Base-by-base conservation (phyloP, 495 filamentous ascomycete genomes). In the Cercophora newfieldiana region DNA sequence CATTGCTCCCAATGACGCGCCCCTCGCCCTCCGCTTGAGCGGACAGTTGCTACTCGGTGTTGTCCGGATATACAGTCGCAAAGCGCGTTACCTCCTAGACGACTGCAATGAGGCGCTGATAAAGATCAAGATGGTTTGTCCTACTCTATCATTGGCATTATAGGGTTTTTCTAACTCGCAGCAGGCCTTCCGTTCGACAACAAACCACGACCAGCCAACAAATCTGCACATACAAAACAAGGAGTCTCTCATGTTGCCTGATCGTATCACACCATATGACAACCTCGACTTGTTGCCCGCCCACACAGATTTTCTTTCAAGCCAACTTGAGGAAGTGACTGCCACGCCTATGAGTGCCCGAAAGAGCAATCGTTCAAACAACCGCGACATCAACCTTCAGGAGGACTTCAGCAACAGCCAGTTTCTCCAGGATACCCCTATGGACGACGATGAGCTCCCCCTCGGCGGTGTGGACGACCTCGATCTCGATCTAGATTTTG, bases 21-120 rank as follows among this genome's bases (percentile, higher is more conserved):
- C 95, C 29, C 93, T 98, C 88, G 94, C 95, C 55, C 79, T 99
- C 68, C 92, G 95, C 68, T 80, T 98, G 59, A 97, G 93, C 77
- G 95, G 94, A 61, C 94, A 97, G 79, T 85, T 99, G 63, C 81
- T 99, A 68, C 83, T 99, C 61, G 95, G 95, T 79, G 95, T 99
- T 44, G 96, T 97, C 66, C 86, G 95, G 68, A 99, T 99, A 61
- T 98, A 99, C 77, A 96, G 93, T 74, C 86, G 96, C 65, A 99
- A 99, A 79, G 93, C 95, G 72, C 90, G 93, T 66, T 99, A 99
- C 75, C 82, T 99, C 16, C 80, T 97, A 47, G 95, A 98, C 74
- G 95, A 99, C 75, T 99, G 95, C 81, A 96, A 94, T 72, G 95
- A 99, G 79, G 94, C 95, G 26, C 80, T 98, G 63, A 88, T 95